Base-by-base conservation (phyloP, 2,329 filamentous ascomycete species). In the Atkinsonella hypoxylon region DNA sequence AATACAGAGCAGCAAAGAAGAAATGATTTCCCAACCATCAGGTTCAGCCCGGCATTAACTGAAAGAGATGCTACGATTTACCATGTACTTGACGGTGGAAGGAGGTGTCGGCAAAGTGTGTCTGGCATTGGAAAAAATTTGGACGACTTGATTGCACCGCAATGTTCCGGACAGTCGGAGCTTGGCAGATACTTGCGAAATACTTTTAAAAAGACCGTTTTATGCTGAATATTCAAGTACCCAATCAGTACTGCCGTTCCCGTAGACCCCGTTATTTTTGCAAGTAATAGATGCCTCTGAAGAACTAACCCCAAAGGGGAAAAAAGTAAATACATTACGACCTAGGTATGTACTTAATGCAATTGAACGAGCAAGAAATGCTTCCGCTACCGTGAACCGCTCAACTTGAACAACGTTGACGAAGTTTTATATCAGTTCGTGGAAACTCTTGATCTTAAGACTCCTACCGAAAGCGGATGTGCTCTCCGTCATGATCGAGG, bases 271-370 rank as follows among this genome's bases (percentile, higher is more conserved):
- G 49, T 43, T 17, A 48, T 34, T 47, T 7, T 18, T 36, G 10
- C 31, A 18, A 12, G 13, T 9, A 12, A 36, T 40, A 39, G 18
- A 13, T 20, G 26, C n/a, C 15, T 8, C 10, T 3, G 10, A 7
- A 12, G 15, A 36, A 45, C 63, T 65, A 65, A 51, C 45, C 60
- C 57, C 22, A 53, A 56, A 58, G n/a, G 12, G 56, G 63, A 58
- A 54, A 49, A 58, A 64, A 61, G 61, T 65, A 64, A 65, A 65
- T 57, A 47, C 18, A 6, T n/a, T n/a, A n/a, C n/a, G n/a, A n/a
- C n/a, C n/a, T n/a, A 45, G 26, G 4, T 7, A 26, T 2, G 26
- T 22, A 22, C 20, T 5, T 22, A 22, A 22, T 22, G 20, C 20
- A 22, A 22, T 22, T 22, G 20, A 22, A 22, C 5, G 20, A 3